phyloP scores from a whole-genome alignment of 1,139 yeast species.

The Yamadazyma diospyri region DNA sequence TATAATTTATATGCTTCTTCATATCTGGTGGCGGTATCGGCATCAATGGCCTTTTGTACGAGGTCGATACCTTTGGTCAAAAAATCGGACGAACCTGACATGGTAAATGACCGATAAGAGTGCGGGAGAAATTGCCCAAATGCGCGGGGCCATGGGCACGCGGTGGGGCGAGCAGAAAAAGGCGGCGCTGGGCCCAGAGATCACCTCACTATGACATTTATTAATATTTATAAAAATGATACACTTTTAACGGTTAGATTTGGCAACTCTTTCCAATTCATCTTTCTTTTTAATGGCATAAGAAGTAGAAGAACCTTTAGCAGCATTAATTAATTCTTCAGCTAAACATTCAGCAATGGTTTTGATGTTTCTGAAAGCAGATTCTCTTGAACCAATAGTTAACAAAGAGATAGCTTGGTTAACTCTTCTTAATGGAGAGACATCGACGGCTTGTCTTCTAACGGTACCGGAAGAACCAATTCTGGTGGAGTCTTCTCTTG shows the following conservation, averaged over 20 bases:
- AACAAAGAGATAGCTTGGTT: slow-evolving; percentile 98
- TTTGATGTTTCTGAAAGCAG: slow-evolving; percentile 99
- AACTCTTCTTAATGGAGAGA: slow-evolving; percentile 99
- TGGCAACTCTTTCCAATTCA: slow-evolving; percentile 99
- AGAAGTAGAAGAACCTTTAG: slow-evolving; percentile 99
- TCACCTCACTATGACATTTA: slow-evolving; percentile 5
- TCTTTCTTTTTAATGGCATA: slow-evolving; percentile 99
- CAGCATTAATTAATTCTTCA: slow-evolving; percentile 99
- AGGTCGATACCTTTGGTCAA: slow-evolving; percentile 89
- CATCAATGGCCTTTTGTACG: slow-evolving; percentile 92
- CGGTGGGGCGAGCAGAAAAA: too few relatives aligned
- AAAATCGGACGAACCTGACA: slow-evolving; percentile 49
- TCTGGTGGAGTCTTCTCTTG: slow-evolving; percentile 99
- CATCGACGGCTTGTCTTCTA: slow-evolving; percentile 99
- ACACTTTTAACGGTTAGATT: slow-evolving; percentile 91
- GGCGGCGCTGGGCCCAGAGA: slow-evolving; percentile 1
- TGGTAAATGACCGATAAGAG: slow-evolving; percentile 3
- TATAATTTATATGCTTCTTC: slow-evolving; percentile 94
- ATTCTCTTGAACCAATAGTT: slow-evolving; percentile 99
- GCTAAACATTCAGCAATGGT: slow-evolving; percentile 99
- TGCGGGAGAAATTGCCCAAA: not conserved
- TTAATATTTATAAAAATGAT: slow-evolving; percentile 8
- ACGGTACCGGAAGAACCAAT: slow-evolving; percentile 99
- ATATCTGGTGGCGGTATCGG: slow-evolving; percentile 85
- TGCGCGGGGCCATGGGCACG: too few relatives aligned